Evolutionary conservation across 805 yeast species (phyloP).

Genomic region (Sporopachydermia lactativora): DNA sequence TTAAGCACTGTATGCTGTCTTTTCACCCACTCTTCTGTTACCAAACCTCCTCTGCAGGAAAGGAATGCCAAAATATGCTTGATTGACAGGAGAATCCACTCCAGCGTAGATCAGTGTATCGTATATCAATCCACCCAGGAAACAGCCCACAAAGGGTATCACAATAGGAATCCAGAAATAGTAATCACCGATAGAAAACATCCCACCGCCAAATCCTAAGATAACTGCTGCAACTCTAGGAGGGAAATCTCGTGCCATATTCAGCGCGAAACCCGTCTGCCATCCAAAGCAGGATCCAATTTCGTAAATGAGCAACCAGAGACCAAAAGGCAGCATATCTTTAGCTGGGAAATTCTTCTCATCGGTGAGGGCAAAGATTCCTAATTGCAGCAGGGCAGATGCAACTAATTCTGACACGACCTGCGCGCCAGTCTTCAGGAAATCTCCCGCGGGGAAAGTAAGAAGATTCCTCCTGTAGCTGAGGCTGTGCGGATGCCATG

Average conservation of each 20-base stretch:
- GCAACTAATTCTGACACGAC: conserved; percentile 33
- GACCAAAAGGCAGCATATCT: conserved; percentile 31
- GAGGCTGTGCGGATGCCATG: conserved; percentile 16
- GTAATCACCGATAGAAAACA: conserved; percentile 25
- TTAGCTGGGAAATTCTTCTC: conserved; percentile 33
- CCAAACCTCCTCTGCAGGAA: conserved; percentile 11
- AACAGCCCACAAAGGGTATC: conserved; percentile 34
- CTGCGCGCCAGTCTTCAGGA: conserved; percentile 28
- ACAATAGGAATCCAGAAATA: conserved; percentile 41
- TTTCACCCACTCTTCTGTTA: conserved; percentile 12
- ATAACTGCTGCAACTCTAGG: conserved; percentile 36
- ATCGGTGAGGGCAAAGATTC: conserved; percentile 37
- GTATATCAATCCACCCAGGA: conserved; percentile 35
- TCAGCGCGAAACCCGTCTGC: conserved; percentile 42
- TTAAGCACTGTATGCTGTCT: conserved; percentile 19
- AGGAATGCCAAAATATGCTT: conserved; percentile 24
- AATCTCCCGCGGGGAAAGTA: conserved; percentile 29
- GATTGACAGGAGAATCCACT: conserved; percentile 36
- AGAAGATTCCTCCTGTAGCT: conserved; percentile 30
- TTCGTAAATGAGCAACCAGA: conserved; percentile 29
- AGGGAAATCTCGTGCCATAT: conserved; percentile 40
- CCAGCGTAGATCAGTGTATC: conserved; percentile 38
- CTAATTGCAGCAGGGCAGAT: conserved; percentile 29
- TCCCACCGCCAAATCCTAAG: conserved; percentile 30
- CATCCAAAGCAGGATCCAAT: conserved; percentile 35